Evolutionary conservation across 2,329 filamentous ascomycete species (phyloP).

Genomic region (Cercospora sesami): DNA sequence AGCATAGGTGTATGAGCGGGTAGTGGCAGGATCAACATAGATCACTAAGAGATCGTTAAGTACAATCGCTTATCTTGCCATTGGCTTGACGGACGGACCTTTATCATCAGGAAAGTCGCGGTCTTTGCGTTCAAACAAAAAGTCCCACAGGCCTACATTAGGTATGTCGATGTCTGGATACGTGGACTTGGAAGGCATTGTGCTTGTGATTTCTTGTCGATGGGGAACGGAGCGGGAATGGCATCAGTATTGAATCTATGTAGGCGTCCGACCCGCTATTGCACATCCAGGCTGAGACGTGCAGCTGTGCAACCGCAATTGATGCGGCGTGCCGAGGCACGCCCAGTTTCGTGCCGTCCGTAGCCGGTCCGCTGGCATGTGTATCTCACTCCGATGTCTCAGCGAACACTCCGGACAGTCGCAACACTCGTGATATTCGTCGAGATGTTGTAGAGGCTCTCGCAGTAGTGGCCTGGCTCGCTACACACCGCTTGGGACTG

Average conservation of each 20-base stretch:
- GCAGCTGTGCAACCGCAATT: background rate
- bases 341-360: background rate
- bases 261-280: background rate
- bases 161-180: slow-evolving; percentile 69
- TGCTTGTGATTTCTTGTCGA: background rate
- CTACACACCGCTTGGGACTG: background rate
- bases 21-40: slow-evolving; percentile 72
- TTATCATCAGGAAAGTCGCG: slow-evolving; percentile 70
- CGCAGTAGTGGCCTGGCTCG: background rate
- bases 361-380: background rate
- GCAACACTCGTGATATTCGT: background rate
- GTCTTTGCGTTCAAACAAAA: slow-evolving; percentile 70
- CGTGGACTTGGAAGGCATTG: slow-evolving; percentile 32
- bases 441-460: background rate
- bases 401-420: background rate
- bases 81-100: slow-evolving; percentile 49
- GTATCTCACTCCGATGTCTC: slow-evolving; percentile 1
- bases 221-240: background rate
- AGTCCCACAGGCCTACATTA: slow-evolving; percentile 72
- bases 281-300: background rate
- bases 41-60: slow-evolving; percentile 57
- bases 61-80: background rate
- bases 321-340: background rate
- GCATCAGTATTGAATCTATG: background rate
- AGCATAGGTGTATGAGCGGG: slow-evolving; percentile 67